Evolutionary conservation across 495 filamentous ascomycete genomes (phyloP).

Genomic region (Aspergillus ellipticus): DNA sequence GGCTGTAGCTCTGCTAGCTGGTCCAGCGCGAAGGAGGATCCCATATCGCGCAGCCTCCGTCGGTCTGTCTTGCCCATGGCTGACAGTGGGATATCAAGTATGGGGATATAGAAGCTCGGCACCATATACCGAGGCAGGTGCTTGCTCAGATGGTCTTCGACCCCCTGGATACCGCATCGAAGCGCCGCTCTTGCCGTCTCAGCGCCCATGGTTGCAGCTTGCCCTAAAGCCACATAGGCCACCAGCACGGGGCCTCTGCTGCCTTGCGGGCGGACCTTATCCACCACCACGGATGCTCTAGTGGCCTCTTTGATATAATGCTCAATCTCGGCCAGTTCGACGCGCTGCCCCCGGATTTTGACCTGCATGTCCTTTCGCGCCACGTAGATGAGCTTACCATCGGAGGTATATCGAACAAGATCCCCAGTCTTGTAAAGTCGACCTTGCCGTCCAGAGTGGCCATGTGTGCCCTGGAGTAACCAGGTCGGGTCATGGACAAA

Average conservation of each 20-base stretch:
- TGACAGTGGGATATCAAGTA: conserved; percentile 31
- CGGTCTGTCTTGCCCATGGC: conserved; percentile 35
- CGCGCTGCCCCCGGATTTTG: conserved; percentile 2
- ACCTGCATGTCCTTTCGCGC: conserved; percentile 23
- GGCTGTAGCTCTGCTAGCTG: background rate
- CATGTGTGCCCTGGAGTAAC: background rate
- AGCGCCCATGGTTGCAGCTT: no score
- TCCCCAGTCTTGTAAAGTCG: conserved; percentile 45
- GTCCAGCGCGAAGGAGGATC: background rate
- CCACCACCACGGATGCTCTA: no score
- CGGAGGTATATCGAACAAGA: conserved; percentile 38
- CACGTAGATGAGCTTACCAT: conserved; percentile 20
- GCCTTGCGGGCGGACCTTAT: no score
- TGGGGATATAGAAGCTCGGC: conserved; percentile 30
- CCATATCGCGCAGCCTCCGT: background rate
- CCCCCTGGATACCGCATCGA: no score
- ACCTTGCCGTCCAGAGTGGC: background rate
- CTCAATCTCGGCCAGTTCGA: background rate
- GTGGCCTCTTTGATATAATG: background rate
- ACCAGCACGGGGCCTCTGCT: no score
- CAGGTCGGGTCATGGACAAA: conserved; percentile 25
- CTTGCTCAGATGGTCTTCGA: background rate
- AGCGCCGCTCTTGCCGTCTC: no score
- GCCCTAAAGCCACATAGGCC: no score
- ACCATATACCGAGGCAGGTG: conserved; percentile 38